Evolutionary conservation across 2,329 filamentous ascomycete genomes (phyloP).

Genomic region (Mycogone perniciosa): DNA sequence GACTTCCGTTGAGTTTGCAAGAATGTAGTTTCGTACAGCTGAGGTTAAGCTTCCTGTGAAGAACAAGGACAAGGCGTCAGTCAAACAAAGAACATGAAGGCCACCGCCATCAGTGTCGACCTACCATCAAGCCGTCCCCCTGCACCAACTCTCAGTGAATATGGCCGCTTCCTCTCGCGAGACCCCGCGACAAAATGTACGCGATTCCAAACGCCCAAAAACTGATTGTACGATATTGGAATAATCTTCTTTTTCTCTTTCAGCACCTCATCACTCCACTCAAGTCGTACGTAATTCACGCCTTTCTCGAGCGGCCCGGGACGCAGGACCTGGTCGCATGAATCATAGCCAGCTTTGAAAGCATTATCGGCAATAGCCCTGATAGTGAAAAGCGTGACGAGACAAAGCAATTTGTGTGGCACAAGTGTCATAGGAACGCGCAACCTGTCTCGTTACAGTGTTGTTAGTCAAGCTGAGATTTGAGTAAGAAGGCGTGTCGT

Average conservation of each 20-base stretch:
- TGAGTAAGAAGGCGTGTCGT: not conserved
- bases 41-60: conserved; percentile 5
- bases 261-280: not conserved
- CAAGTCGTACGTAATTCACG: not conserved
- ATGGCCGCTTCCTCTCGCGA: not conserved
- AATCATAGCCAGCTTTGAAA: not conserved
- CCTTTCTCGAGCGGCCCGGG: not conserved
- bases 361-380: not conserved
- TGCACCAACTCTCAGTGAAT: not conserved
- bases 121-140: not conserved
- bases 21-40: conserved; percentile 4
- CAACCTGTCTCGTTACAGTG: not conserved
- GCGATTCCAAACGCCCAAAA: not conserved
- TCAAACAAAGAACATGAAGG: not conserved
- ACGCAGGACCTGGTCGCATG: not conserved
- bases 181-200: not conserved
- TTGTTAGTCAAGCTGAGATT: not conserved
- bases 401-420: not conserved
- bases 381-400: not conserved
- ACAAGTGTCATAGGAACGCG: not conserved
- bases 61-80: not conserved
- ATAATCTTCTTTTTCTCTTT: not conserved
- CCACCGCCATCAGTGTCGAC: not conserved
- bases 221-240: not conserved
- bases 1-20: conserved; percentile 4